phyloP scores from a whole-genome alignment of 2,329 filamentous ascomycete genomes.

The Torrubiella hemipterigena region DNA sequence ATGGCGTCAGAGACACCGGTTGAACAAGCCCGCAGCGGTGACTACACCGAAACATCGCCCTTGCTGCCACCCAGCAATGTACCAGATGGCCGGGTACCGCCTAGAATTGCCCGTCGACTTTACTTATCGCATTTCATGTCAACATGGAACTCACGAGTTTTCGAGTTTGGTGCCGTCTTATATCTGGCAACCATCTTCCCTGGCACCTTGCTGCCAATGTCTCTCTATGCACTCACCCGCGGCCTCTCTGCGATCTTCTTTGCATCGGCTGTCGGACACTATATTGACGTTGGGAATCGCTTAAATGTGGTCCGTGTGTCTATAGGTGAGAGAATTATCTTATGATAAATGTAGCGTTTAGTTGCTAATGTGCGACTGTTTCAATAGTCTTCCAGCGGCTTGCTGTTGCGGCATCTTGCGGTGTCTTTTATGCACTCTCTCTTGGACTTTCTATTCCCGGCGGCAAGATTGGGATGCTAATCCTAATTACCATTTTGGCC shows the following conservation, averaged over 20 bases:
- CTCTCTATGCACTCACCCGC: constrained; percentile 55
- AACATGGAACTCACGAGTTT: constrained; percentile 52
- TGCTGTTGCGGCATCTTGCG: constrained; percentile 34
- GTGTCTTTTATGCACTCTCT: constrained; percentile 26
- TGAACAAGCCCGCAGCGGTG: too few species aligned
- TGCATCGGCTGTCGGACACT: constrained; percentile 43
- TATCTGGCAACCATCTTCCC: constrained; percentile 45
- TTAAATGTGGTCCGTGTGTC: constrained; percentile 37
- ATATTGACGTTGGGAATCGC: constrained; percentile 44
- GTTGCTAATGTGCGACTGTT: constrained; percentile 1
- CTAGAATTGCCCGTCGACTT: constrained; percentile 19
- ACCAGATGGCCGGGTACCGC: too few species aligned
- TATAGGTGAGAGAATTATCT: constrained; percentile 19
- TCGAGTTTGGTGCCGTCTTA: constrained; percentile 50
- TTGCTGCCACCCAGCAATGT: too few species aligned
- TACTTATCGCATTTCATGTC: constrained; percentile 51
- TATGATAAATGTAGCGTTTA: not conserved
- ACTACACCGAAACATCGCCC: too few species aligned
- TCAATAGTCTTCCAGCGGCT: constrained; percentile 22
- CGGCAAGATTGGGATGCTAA: constrained; percentile 5
- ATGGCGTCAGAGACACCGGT: too few species aligned
- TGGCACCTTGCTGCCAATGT: constrained; percentile 51
- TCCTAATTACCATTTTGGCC: constrained; percentile 21
- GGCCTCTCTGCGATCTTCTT: constrained; percentile 44
- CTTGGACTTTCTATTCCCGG: constrained; percentile 5